phyloP scores from a whole-genome alignment of 441 rosid species.

The Adansonia gregorii region DNA sequence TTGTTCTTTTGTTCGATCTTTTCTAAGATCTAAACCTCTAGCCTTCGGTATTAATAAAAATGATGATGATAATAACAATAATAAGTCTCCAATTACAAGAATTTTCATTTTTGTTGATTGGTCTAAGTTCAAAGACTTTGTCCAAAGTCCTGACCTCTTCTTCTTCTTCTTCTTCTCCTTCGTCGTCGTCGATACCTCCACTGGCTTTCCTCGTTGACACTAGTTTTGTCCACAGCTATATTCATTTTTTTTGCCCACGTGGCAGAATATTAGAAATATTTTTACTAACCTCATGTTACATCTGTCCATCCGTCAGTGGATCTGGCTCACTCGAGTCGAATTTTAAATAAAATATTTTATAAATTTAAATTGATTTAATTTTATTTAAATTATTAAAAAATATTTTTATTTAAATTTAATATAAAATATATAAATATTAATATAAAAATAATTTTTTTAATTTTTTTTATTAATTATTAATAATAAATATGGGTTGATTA shows the following conservation, averaged over 20 bases:
- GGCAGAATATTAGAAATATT: neutral
- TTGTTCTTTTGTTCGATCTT: neutral
- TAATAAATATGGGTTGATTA: too few species aligned
- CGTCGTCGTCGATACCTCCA: neutral
- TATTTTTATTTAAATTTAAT: too few species aligned
- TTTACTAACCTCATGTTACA: neutral
- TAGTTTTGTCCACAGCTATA: too few species aligned
- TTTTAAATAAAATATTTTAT: too few species aligned
- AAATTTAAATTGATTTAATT: too few species aligned
- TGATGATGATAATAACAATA: neutral
- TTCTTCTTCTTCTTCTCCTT: neutral
- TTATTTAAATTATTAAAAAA: too few species aligned
- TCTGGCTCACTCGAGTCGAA: too few species aligned
- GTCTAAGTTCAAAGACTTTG: neutral
- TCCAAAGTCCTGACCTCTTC: neutral
- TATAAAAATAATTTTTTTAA: too few species aligned
- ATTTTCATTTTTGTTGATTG: constrained; percentile 4
- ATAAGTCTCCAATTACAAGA: constrained; percentile 18
- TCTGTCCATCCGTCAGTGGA: too few species aligned
- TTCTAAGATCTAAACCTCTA: neutral
- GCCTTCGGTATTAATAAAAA: neutral
- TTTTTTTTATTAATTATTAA: too few species aligned
- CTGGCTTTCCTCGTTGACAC: neutral
- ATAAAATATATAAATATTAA: too few species aligned
- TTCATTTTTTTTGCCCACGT: neutral